These are phyloP conservation scores for Lentinula detonsa DNA, from an alignment of 768 basidiomycete genomes.

Conservation along the genomic window DNA sequence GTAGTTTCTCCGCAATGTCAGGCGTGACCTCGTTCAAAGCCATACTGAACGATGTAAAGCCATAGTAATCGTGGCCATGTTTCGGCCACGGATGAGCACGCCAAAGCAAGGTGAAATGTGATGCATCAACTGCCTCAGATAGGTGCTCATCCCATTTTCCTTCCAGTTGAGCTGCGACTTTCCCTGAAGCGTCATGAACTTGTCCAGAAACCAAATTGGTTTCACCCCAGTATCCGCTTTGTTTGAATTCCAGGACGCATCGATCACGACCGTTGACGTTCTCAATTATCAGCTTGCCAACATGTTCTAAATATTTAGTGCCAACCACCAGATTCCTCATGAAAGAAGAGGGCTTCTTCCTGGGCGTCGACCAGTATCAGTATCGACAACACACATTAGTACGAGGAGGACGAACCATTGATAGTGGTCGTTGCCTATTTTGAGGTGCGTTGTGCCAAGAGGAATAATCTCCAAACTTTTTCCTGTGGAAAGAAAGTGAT, in stretches of 20 bases:
- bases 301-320: conserved; percentile 85
- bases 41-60: conserved; percentile 76
- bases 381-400: background rate
- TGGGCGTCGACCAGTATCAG: conserved; percentile 19
- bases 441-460: conserved; percentile 62
- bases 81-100: conserved; percentile 68
- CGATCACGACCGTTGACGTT: conserved; percentile 49
- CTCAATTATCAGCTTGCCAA: conserved; percentile 71
- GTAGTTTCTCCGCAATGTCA: conserved; percentile 57
- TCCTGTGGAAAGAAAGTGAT: conserved; percentile 37
- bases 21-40: conserved; percentile 76
- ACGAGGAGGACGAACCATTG: conserved; percentile 47
- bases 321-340: conserved; percentile 88
- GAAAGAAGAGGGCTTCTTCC: conserved; percentile 86
- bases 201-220: conserved; percentile 65
- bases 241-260: conserved; percentile 81
- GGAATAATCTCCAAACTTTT: conserved; percentile 87
- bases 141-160: conserved; percentile 89
- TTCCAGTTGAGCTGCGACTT: conserved; percentile 59
- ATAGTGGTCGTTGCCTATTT: conserved; percentile 61
- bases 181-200: conserved; percentile 47
- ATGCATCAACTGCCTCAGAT: conserved; percentile 59
- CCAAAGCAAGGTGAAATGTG: conserved; percentile 75
- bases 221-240: conserved; percentile 78
- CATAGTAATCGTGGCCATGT: conserved; percentile 67